Evolutionary conservation across 2,329 filamentous ascomycete genomes (phyloP).

Genomic region (Aureobasidium sp.): DNA sequence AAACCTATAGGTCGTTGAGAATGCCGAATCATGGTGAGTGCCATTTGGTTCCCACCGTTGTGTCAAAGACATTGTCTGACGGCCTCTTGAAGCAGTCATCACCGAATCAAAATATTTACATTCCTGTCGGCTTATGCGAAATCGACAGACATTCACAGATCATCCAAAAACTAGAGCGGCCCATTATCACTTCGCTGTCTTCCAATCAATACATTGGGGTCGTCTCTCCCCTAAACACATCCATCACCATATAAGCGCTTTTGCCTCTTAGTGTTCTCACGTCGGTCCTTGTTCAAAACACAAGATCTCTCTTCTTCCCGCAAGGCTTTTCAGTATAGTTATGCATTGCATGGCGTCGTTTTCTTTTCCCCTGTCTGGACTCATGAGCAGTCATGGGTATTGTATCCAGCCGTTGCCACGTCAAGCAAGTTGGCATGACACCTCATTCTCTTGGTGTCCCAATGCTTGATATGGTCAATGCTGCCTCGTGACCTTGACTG

Average conservation of each 20-base stretch:
- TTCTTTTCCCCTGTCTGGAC: neutral
- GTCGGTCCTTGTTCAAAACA: neutral
- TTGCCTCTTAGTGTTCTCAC: neutral
- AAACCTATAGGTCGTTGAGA: neutral
- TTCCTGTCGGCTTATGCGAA: neutral
- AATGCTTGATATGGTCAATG: neutral
- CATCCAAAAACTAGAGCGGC: neutral
- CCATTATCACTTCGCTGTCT: neutral
- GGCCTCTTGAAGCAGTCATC: neutral
- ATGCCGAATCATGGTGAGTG: neutral
- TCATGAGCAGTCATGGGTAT: neutral
- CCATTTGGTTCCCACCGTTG: neutral
- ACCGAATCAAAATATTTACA: neutral
- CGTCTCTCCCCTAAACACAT: too few species aligned
- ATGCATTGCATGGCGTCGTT: neutral
- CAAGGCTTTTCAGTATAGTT: neutral
- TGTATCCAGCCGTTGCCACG: neutral
- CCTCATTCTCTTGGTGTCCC: neutral
- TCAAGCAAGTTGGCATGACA: neutral
- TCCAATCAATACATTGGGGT: neutral
- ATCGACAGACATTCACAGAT: neutral
- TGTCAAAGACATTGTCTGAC: neutral
- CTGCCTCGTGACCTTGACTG: neutral
- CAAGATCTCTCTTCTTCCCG: neutral
- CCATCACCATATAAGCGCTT: neutral